Percentiles rank a stretch among this genome's conserved stretches.
Conservation (phyloP, 352 stramenopile species). For the Pythium rishiriense region DNA sequence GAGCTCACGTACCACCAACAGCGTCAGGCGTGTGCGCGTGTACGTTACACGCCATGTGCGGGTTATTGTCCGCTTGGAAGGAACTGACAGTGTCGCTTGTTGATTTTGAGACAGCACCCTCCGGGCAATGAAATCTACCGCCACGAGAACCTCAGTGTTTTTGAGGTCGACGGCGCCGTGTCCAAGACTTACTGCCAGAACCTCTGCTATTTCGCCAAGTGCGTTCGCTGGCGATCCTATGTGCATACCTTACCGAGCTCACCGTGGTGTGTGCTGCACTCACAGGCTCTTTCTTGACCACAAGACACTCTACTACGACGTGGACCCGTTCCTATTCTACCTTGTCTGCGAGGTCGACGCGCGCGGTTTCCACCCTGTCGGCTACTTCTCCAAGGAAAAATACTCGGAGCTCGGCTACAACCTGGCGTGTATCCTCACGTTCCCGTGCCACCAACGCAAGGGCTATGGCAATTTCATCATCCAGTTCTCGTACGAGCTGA, state of each 20-base stretch:
- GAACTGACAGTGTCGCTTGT: constrained; percentile 11
- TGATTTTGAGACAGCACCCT: constrained; percentile 47
- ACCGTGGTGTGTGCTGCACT: background rate
- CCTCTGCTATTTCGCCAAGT: constrained; percentile 98
- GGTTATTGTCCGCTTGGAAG: too few relatives aligned
- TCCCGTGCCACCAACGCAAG: constrained; percentile 98
- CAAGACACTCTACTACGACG: constrained; percentile 99
- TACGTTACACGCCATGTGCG: constrained; percentile 29
- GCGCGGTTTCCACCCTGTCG: constrained; percentile 93
- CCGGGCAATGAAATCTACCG: constrained; percentile 93
- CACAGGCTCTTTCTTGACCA: constrained; percentile 97
- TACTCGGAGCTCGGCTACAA: constrained; percentile 98
- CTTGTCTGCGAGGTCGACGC: constrained; percentile 95
- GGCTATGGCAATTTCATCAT: constrained; percentile 99
- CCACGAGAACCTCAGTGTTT: constrained; percentile 95
- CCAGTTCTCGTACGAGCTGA: constrained; percentile 98
- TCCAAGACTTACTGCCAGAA: constrained; percentile 98
- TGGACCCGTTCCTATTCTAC: constrained; percentile 99
- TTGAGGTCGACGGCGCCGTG: constrained; percentile 96
- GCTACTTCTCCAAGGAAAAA: constrained; percentile 99
- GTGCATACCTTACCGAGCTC: background rate
- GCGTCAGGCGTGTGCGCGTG: constrained; percentile 58
- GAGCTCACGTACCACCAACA: constrained; percentile 71
- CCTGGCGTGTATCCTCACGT: constrained; percentile 99
- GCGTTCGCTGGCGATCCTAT: constrained; percentile 24